Percentiles rank a stretch among this genome's conserved stretches.
These are phyloP conservation scores for Xenoacremonium recifei DNA, from an alignment of 2,329 filamentous ascomycete species.

Conservation along the genomic window DNA sequence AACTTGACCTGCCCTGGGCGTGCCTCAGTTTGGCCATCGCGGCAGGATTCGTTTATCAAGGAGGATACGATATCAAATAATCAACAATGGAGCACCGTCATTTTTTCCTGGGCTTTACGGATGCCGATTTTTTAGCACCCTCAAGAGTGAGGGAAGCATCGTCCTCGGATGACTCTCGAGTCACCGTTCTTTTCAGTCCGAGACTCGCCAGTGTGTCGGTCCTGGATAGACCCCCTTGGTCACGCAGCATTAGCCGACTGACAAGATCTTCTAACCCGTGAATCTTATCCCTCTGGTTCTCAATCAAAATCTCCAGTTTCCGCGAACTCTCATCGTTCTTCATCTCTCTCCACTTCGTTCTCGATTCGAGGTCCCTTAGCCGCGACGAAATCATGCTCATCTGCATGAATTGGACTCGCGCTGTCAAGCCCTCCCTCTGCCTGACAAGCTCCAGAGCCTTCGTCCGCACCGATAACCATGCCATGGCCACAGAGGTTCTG, in stretches of 20 bases:
- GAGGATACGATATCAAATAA: slow-evolving; percentile 46
- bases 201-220: slow-evolving; percentile 10
- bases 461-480: slow-evolving; percentile 42
- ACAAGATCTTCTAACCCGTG: slow-evolving; percentile 19
- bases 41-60: slow-evolving; percentile 44
- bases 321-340: slow-evolving; percentile 27
- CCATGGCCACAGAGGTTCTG: slow-evolving; percentile 38
- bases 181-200: neutral
- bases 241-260: slow-evolving; percentile 9
- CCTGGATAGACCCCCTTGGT: slow-evolving; percentile 11
- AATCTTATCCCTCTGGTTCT: slow-evolving; percentile 24
- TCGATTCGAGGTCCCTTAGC: slow-evolving; percentile 34
- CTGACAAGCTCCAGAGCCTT: slow-evolving; percentile 45
- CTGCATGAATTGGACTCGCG: slow-evolving; percentile 46
- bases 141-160: slow-evolving; percentile 5
- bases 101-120: neutral
- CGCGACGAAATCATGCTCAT: slow-evolving; percentile 47
- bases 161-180: slow-evolving; percentile 3
- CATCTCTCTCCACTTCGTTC: slow-evolving; percentile 28
- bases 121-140: no score
- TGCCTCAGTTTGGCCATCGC: slow-evolving; percentile 50
- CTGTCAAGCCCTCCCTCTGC: slow-evolving; percentile 44
- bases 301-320: slow-evolving; percentile 21
- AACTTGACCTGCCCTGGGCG: slow-evolving; percentile 71
- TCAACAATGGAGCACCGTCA: slow-evolving; percentile 1